Evolutionary conservation across 2,329 filamentous ascomycete genomes (phyloP), one percentile per base, ranked within the genome.

Genomic region (Rachicladosporium sp.): DNA sequence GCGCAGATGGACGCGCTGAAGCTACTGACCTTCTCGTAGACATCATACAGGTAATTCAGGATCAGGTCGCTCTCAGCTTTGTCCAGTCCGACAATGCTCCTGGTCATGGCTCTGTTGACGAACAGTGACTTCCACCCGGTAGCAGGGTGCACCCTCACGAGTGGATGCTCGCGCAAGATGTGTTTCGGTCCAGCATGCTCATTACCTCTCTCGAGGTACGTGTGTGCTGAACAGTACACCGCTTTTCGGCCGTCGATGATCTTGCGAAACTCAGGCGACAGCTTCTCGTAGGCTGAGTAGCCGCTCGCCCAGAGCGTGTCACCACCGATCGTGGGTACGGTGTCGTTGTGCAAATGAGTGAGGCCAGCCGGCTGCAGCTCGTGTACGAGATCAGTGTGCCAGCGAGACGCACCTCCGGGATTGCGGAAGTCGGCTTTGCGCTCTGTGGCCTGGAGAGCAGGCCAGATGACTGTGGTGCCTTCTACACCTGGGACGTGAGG

Each of bases 311-410:
- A 94, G 3, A 93, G 65, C 0, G 87, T 94, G 56, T 94, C 87
- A 37, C 87, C 88, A 29, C 87, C 87, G 1, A 76, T 79, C 29
- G 74, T 69, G 1, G 87, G 87, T 34, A 75, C 79, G 55, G 94
- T 86, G 11, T 94, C 72, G 36, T 87, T 70, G 56, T 93, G 93
- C 31, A 94, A 62, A 62, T 94, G 93, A 0, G 88, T 93, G 0
- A 86, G 93, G 27, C 86, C 85, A 0, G 88, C 86, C 1, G 87
- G 86, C 63, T 95, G 87, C 48, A 74, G 66, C 64, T 94, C 88
- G 56, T 93, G 94, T 0, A 81, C 83, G 1, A 93, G 79, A 49
- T 94, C 87, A 0, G 80, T 83, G 64, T 94, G 87, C 86, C 86
- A 93, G 7, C 83, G 61, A 0, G 76, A 78, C 2, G 78, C 74